A percentile compares a stretch with the other conserved stretches of the same genome.
Conservation (phyloP, 176 grass and related monocot genomes). For the Elymus sibiricus region DNA sequence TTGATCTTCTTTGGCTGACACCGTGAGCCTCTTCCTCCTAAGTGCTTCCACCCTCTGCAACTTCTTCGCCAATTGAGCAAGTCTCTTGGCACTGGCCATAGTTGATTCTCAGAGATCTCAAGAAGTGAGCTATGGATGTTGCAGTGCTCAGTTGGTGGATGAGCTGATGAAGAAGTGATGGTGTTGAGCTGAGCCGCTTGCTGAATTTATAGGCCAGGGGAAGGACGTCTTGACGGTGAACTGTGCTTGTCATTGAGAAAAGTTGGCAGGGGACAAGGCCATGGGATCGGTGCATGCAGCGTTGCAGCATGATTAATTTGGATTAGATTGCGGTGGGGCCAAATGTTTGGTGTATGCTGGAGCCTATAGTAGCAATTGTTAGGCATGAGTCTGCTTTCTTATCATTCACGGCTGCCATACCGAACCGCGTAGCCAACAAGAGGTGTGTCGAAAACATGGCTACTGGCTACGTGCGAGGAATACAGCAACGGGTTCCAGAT, state of each 20-base stretch:
- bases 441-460: neutral
- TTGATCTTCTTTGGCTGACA: neutral
- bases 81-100: constrained; percentile 14
- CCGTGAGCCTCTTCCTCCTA: constrained; percentile 38
- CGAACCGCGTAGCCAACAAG: neutral
- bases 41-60: constrained; percentile 32
- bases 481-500: neutral
- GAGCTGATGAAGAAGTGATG: constrained; percentile 1
- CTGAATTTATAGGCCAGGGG: constrained; percentile 26
- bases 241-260: neutral
- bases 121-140: neutral
- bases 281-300: neutral
- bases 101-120: neutral
- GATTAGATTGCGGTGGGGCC: neutral
- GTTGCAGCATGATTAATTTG: neutral
- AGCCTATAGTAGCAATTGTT: neutral
- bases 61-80: constrained; percentile 27
- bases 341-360: constrained; percentile 9
- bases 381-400: neutral
- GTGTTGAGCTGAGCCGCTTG: neutral
- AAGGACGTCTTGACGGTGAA: neutral
- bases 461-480: neutral
- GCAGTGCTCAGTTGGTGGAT: neutral
- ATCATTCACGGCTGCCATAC: neutral
- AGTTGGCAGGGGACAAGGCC: constrained; percentile 1